These are phyloP conservation scores for Myxozyma mucilagina DNA, from an alignment of 805 yeast species.

Conservation along the genomic window DNA sequence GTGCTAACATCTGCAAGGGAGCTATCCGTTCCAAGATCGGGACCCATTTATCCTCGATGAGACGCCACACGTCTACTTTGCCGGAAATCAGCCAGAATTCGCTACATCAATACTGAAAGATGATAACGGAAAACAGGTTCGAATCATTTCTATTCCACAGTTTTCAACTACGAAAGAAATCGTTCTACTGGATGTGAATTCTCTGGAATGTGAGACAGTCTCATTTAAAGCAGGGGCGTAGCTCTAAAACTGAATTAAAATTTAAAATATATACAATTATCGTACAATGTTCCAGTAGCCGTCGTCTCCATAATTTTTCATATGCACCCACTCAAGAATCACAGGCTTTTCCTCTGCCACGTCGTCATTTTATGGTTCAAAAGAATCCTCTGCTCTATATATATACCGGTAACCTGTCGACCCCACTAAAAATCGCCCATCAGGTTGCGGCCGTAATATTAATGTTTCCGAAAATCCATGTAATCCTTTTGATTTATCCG, in stretches of 20 bases:
- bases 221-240: slow-evolving; percentile 30
- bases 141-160: slow-evolving; percentile 67
- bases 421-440: slow-evolving; percentile 36
- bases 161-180: slow-evolving; percentile 66
- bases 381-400: slow-evolving; percentile 38
- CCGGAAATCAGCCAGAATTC: slow-evolving; percentile 76
- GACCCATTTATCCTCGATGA: slow-evolving; percentile 82
- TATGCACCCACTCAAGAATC: not conserved
- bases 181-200: slow-evolving; percentile 59
- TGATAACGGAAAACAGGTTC: slow-evolving; percentile 45
- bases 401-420: slow-evolving; percentile 39
- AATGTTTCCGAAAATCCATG: slow-evolving; percentile 40
- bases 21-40: slow-evolving; percentile 71
- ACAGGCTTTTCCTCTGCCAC: not conserved
- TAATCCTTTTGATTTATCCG: slow-evolving; percentile 35
- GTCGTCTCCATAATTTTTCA: not conserved
- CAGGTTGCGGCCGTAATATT: slow-evolving; percentile 27
- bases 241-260: not conserved
- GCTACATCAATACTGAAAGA: slow-evolving; percentile 49
- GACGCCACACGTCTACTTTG: slow-evolving; percentile 83
- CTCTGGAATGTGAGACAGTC: slow-evolving; percentile 57
- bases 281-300: not conserved
- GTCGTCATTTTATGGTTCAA: slow-evolving; percentile 1
- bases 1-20: slow-evolving; percentile 37
- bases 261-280: not conserved